phyloP scores from a whole-genome alignment of 768 basidiomycete genomes.

The Boletus sensibilis region DNA sequence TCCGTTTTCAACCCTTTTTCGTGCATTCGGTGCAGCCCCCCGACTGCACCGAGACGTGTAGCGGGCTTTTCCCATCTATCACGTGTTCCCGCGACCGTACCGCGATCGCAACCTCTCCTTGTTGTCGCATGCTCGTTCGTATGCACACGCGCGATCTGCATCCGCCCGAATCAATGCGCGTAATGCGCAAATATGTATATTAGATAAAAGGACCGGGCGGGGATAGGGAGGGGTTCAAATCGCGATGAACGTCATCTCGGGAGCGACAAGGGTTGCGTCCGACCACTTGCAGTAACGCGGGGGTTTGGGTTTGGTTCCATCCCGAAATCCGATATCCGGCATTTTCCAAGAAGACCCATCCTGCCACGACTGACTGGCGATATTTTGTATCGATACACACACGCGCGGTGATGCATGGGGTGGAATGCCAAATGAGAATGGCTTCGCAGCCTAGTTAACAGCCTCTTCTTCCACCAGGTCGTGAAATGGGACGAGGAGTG shows the following conservation, averaged over 20 bases:
- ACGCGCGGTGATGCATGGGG: constrained; percentile 8
- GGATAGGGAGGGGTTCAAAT: constrained; percentile 16
- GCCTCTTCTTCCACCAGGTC: constrained; percentile 14
- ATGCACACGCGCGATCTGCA: constrained; percentile 5
- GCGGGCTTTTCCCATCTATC: constrained; percentile 12
- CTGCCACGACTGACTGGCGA: constrained; percentile 1
- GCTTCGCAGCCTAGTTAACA: constrained; percentile 11
- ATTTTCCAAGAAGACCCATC: constrained; percentile 11
- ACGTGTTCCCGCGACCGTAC: constrained; percentile 26
- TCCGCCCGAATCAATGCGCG: not conserved
- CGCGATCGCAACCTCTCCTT: constrained; percentile 23
- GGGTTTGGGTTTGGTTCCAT: constrained; percentile 1
- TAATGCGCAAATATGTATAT: constrained; percentile 7
- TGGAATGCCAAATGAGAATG: constrained; percentile 13
- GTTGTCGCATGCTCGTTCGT: constrained; percentile 4
- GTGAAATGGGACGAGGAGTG: constrained; percentile 14
- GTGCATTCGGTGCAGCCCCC: constrained; percentile 2
- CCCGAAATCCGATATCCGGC: constrained; percentile 13
- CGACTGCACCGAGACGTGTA: constrained; percentile 2
- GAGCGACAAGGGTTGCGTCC: constrained; percentile 23
- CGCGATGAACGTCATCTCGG: constrained; percentile 25
- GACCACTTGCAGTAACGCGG: not conserved
- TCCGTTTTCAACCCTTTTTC: not conserved
- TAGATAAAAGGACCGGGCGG: constrained; percentile 16
- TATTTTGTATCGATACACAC: not conserved